These are phyloP conservation scores for Cytospora paraplurivora DNA, from an alignment of 2,329 filamentous ascomycete genomes.

Conservation along the genomic window DNA sequence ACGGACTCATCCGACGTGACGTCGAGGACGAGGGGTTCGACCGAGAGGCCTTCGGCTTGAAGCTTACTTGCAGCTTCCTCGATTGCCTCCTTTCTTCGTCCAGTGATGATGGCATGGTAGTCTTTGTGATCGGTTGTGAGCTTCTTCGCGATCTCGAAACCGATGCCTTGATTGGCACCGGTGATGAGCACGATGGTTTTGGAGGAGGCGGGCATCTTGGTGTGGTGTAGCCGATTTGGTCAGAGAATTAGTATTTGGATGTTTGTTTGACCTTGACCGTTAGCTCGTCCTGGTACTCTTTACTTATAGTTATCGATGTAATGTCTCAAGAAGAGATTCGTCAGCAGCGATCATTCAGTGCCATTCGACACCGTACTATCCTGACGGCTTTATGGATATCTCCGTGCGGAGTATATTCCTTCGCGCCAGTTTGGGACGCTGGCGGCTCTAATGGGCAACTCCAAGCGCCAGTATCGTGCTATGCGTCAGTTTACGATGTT, in stretches of 20 bases:
- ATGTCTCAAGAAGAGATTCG: no score
- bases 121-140: conserved; percentile 40
- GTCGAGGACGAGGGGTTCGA: conserved; percentile 46
- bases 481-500: no score
- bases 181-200: conserved; percentile 39
- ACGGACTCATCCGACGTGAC: conserved; percentile 46
- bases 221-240: conserved; percentile 4
- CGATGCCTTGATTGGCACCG: conserved; percentile 47
- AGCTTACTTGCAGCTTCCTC: conserved; percentile 39
- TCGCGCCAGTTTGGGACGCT: no score
- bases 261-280: not conserved
- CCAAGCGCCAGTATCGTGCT: no score
- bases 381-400: no score
- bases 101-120: conserved; percentile 45
- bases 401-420: no score
- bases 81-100: conserved; percentile 40
- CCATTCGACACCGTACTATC: no score
- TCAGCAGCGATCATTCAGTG: no score
- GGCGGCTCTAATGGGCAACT: no score
- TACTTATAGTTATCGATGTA: not conserved
- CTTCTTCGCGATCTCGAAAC: conserved; percentile 44
- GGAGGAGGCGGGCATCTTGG: conserved; percentile 19
- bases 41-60: conserved; percentile 33
- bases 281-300: not conserved
- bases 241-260: not conserved